phyloP scores from a whole-genome alignment of 2,329 filamentous ascomycete genomes.

The Talaromyces sp. region DNA sequence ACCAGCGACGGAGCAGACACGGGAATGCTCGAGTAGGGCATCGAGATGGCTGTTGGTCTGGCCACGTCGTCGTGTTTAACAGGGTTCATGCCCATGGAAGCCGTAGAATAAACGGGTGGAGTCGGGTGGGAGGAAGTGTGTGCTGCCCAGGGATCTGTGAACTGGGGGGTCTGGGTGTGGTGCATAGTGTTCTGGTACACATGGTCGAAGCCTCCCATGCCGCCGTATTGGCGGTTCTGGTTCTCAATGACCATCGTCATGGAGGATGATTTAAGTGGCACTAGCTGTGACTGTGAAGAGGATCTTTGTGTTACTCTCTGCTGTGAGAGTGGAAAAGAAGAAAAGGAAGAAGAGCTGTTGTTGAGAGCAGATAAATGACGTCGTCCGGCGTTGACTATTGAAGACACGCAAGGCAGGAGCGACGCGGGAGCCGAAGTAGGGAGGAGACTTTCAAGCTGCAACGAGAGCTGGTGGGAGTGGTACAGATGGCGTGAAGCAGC shows the following conservation, averaged over 20 bases:
- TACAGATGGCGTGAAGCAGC: not conserved
- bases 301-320: not conserved
- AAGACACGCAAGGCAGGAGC: constrained; percentile 15
- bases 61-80: constrained; percentile 55
- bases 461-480: not conserved
- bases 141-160: constrained; percentile 82
- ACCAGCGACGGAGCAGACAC: constrained; percentile 71
- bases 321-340: not conserved
- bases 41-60: constrained; percentile 59
- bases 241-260: constrained; percentile 97
- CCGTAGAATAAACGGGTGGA: constrained; percentile 58
- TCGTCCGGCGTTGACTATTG: constrained; percentile 1
- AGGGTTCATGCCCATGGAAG: constrained; percentile 58
- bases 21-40: constrained; percentile 70
- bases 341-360: not conserved
- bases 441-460: not conserved
- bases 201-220: constrained; percentile 70
- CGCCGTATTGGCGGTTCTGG: constrained; percentile 76
- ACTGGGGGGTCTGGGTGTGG: constrained; percentile 64
- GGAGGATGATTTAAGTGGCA: constrained; percentile 36
- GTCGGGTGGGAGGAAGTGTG: constrained; percentile 59
- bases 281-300: no score
- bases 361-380: constrained; percentile 5
- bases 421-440: constrained; percentile 12
- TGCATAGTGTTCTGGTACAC: constrained; percentile 68